Evolutionary conservation across 2,329 filamentous ascomycete species (phyloP), one percentile per base, ranked within the genome.

Genomic region (Talaromyces piceae): DNA sequence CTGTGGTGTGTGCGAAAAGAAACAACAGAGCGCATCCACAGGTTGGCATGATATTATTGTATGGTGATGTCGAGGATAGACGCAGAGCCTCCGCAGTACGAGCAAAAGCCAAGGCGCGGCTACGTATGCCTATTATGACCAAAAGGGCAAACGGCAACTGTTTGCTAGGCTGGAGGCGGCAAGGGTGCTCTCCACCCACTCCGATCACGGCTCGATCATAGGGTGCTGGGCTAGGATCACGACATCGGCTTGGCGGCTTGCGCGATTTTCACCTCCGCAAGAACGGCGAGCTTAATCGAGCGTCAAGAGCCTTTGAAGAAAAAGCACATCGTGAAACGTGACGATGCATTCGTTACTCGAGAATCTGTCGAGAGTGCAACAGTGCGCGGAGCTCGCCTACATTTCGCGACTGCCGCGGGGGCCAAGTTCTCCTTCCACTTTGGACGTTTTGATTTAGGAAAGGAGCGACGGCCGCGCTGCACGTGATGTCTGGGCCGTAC

Each of bases 231-330:
- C 44, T 18, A 5, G 2, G 27, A 63, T 61, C 59, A 61, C 58
- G 59, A 59, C 59, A 61, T 60, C 50, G 50, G 41, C 51, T 54
- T 50, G 48, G 44, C 51, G 41, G 56, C 53, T 63, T 61, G 59
- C 60, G 60, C 63, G 59, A 58, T 62, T 57, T 31, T 43, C n/a
- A 7, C 3, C 39, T n/a, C 11, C 25, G 7, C 28, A 7, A 7
- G 28, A n/a, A n/a, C n/a, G n/a, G n/a, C 33, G 33, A 37, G 33
- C 33, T 37, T 37, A 37, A 37, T 37, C 33, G 33, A 37, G 33
- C 33, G 33, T 37, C 33, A 9, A 37, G 27, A 11, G 12, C n/a
- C 11, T 20, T 13, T n/a, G 33, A 20, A 18, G n/a, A 5, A 18
- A 13, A 37, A 4, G 33, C n/a, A 16, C n/a, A n/a, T n/a, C n/a